Evolutionary conservation across 1,139 yeast species (phyloP), one percentile per base, ranked within the genome.

Genomic region (Candida freyschussii): DNA sequence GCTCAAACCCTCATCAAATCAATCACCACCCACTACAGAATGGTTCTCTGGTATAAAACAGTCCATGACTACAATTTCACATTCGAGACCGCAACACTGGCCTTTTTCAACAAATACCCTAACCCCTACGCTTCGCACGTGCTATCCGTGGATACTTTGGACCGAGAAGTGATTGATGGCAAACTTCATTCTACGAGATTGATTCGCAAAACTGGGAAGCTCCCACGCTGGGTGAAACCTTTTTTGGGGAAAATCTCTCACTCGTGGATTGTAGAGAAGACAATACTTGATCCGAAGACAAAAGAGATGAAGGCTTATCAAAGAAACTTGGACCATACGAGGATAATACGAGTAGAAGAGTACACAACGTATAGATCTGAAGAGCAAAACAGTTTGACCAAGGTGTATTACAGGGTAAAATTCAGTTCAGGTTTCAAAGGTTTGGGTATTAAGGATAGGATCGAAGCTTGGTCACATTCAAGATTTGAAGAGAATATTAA

Each of bases 71-170:
- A 67, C 55, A 61, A 70, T 34, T 76, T 77, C 55, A 79, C 78
- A 48, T 87, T 87, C 53, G 69, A 68, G 32, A 81, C 91, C 1
- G 86, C 83, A 15, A 69, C 89, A 5, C 64, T 79, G 33, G 95
- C 95, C 2, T 81, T 80, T 55, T 78, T 85, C 57, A 84, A 84
- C 59, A 65, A 93, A 48, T 86, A 85, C 53, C 96, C 96, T 3
- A 86, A 86, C 52, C 98, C 98, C 4, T 87, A 71, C 53, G 81
- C 96, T 24, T 63, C 75, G n/a, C 96, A 91, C 61, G 96, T 91
- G 11, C 64, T 80, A 29, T 80, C 95, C 11, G 78, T 78, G 24
- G 98, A 91, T 55, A 84, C 95, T 3, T 57, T 84, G 17, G 77
- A 76, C 27, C 59, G 63, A 43, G 66, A 81, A 18, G 89, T 82